Conservation (phyloP, 345 rosid species). For the Melaleuca alternifolia region DNA sequence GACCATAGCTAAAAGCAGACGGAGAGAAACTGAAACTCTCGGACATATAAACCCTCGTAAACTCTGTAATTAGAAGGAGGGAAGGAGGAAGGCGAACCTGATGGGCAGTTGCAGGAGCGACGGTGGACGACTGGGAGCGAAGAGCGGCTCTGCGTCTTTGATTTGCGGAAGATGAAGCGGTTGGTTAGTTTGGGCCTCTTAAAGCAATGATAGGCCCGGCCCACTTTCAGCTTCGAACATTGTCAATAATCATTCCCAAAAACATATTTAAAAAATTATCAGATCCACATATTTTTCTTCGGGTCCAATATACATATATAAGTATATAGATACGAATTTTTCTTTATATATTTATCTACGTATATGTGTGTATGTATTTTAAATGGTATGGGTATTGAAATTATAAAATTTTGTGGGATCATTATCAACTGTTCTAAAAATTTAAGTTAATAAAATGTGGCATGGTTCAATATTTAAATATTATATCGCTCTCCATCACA, state of each 20-base stretch:
- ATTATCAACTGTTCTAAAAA: too few species aligned
- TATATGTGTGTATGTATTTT: too few species aligned
- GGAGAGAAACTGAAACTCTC: not conserved
- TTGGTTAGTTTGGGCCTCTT: not conserved
- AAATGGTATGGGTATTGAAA: too few species aligned
- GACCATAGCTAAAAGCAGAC: not conserved
- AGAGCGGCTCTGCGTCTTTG: not conserved
- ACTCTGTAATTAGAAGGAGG: not conserved
- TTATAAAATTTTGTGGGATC: too few species aligned
- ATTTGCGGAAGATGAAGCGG: not conserved
- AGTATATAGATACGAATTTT: not conserved
- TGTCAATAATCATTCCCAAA: not conserved
- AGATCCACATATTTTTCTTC: not conserved
- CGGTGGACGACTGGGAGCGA: not conserved
- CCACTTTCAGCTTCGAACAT: not conserved
- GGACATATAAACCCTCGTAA: not conserved
- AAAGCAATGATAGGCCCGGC: not conserved
- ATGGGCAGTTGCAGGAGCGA: not conserved
- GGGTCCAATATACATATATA: not conserved
- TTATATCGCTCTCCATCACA: too few species aligned
- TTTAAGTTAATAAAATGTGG: too few species aligned
- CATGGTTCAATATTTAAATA: too few species aligned
- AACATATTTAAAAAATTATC: not conserved
- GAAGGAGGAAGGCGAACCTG: too few species aligned
- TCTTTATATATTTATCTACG: too few species aligned